Base-by-base conservation (phyloP, 257 asterid genomes). In the Marsdenia floribunda region DNA sequence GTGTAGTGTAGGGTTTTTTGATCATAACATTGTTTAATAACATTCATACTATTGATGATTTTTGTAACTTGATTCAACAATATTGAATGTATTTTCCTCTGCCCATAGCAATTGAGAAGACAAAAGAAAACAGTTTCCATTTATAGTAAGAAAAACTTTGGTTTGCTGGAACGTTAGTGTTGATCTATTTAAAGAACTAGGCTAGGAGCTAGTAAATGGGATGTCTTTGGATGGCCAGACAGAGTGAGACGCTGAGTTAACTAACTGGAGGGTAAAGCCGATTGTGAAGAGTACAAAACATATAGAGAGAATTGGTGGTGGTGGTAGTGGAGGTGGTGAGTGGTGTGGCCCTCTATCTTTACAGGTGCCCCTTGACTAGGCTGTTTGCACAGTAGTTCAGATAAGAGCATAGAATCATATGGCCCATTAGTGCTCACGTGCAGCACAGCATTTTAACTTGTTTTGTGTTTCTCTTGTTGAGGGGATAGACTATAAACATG, bases 391-490 rank as follows among this genome's bases (percentile, higher is more conserved):
- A 18, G 47, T 68, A 15, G 57, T 68, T 42, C 8, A 35, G 57
- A 68, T 21, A 42, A 68, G 73, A 12, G 21, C 60, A 46, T 21
- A 68, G 60, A 69, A 76, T n/a, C 61, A 55, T 24, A 38, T 75
- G 24, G 64, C 49, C 70, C 7, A 8, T 44, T 35, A 74, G 38
- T 11, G 54, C 61, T 42, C 78, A 75, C 40, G 73, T 68, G 73
- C 57, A 22, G 10, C 22, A n/a, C 16, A 33, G 19, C 67, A 14
- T 40, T 42, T 54, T 18, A 19, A 5, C 60, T 40, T 60, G 3
- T 22, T 22, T 13, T 16, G 5, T 37, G 22, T 57, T 29, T 59
- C 38, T 38, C 3, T 58, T 40, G 6, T 59, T 40, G 76, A 6
- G 11, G 13, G 38, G 54, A 72, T 38, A 6, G 40, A 55, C 63